Conservation (phyloP, 306 rosid species). For the Quercus agrifolia region DNA sequence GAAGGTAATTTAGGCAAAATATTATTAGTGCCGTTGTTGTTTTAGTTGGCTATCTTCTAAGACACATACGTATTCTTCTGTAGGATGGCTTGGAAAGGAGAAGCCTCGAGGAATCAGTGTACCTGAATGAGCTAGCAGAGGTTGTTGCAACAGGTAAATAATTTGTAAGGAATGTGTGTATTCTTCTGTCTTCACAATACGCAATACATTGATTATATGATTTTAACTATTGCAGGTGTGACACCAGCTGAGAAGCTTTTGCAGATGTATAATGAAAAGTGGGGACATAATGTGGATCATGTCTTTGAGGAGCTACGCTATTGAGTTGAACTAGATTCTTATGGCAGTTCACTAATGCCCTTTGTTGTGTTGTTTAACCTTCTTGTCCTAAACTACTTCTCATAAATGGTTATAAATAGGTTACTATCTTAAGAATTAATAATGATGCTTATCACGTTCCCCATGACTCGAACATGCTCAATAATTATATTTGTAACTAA, state of each 20-base stretch:
- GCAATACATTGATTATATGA: neutral
- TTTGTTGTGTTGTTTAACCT: no score
- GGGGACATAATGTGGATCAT: slow-evolving; percentile 80
- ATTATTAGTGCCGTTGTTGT: neutral
- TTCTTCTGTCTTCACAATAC: neutral
- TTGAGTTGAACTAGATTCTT: slow-evolving; percentile 34
- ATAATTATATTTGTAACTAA: no score
- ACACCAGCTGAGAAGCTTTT: slow-evolving; percentile 94
- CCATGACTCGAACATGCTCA: no score
- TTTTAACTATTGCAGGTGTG: slow-evolving; percentile 47
- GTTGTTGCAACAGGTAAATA: slow-evolving; percentile 73
- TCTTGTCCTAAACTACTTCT: no score
- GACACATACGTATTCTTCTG: slow-evolving; percentile 1
- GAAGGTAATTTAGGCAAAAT: slow-evolving; percentile 43
- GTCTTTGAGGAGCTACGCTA: slow-evolving; percentile 89
- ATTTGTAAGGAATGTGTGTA: neutral
- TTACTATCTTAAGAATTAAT: no score
- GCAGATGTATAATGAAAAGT: slow-evolving; percentile 77
- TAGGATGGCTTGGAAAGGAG: slow-evolving; percentile 96
- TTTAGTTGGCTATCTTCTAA: neutral
- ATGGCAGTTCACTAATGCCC: no score
- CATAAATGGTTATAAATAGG: no score
- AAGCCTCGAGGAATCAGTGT: slow-evolving; percentile 87
- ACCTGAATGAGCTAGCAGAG: slow-evolving; percentile 86
- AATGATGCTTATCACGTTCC: no score